Base-by-base conservation (phyloP, 768 basidiomycete genomes). In the Xerocomellus intermedius region DNA sequence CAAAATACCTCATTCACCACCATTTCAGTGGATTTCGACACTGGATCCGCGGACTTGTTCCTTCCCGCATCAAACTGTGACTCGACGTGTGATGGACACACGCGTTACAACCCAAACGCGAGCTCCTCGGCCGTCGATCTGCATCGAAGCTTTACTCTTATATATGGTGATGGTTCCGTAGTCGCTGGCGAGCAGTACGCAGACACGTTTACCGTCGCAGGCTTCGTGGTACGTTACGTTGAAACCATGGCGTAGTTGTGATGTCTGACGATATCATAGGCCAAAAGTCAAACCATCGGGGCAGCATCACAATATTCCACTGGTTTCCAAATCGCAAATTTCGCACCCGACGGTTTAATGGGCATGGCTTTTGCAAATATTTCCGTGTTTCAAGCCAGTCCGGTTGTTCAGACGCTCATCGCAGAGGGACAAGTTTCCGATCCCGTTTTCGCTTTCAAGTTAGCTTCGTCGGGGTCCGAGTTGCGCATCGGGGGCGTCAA, bases 341-440 rank as follows among this genome's bases (percentile, higher is more conserved):
- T 62, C 14, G 36, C 55, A n/a, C 48, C 69, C 1, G 71, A 72
- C 38, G 73, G 74, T 7, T 48, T 75, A 8, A 61, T 75, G 60
- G 77, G 79, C 53, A 75, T 81, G 78, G 77, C 66, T 0, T 81
- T 78, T 66, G 51, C 64, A 13, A 45, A 66, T 19, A 63, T 81
- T 28, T 76, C 78, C 3, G 59, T 41, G 3, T 78, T 71, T 56
- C 53, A 54, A 19, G 64, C 69, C 5, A 64, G 62, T 44, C 73
- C 79, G 0, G 64, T 80, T 22, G 70, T 79, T 55, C 74, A 80
- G 46, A 77, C 75, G 8, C 73, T 83, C 19, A 55, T 79, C 21
- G 55, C 64, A 13, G 73, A 81, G 50, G 69, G 65, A 16, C 54
- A 64, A 41, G 64, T 74, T 2, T 56, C 73, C 8, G 62, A 70